Evolutionary conservation across 2,329 filamentous ascomycete species (phyloP).

Genomic region (Monosporascus sp.): DNA sequence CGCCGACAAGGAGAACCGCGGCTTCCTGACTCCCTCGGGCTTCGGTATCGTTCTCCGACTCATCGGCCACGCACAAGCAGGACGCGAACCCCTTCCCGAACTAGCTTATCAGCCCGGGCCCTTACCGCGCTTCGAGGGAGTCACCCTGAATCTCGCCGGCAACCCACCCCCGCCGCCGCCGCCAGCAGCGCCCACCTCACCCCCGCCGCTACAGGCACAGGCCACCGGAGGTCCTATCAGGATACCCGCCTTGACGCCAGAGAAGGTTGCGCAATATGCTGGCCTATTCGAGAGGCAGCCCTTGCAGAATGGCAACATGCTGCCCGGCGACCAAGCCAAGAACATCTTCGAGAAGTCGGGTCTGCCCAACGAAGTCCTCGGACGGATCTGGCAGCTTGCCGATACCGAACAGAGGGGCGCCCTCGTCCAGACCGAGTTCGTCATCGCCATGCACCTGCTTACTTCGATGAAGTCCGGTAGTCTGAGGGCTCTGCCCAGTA

Average conservation of each 20-base stretch:
- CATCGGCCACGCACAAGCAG: constrained; percentile 92
- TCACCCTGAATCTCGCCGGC: constrained; percentile 47
- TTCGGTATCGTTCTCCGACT: constrained; percentile 90
- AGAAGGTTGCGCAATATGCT: constrained; percentile 86
- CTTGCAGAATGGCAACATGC: constrained; percentile 62
- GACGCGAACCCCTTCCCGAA: constrained; percentile 73
- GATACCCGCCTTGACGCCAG: constrained; percentile 80
- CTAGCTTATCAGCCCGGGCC: constrained; percentile 81
- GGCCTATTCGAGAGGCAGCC: constrained; percentile 87
- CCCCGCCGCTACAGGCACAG: constrained; percentile 49
- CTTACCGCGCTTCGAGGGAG: constrained; percentile 86
- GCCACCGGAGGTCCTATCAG: constrained; percentile 67
- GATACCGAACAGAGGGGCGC: constrained; percentile 90
- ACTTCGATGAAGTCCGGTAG: constrained; percentile 84
- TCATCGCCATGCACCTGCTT: constrained; percentile 96
- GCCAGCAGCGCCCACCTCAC: constrained; percentile 32
- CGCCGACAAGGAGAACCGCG: constrained; percentile 92
- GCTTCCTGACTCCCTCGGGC: constrained; percentile 84
- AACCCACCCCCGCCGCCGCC: constrained; percentile 39
- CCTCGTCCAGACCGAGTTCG: constrained; percentile 84
- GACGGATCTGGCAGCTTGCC: constrained; percentile 92
- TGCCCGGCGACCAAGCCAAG: constrained; percentile 83
- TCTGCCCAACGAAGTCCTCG: constrained; percentile 82
- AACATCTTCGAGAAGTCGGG: constrained; percentile 92
- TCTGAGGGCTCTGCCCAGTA: constrained; percentile 71